phyloP scores from a whole-genome alignment of 148 eudicot species.

The Nepenthes gracilis region DNA sequence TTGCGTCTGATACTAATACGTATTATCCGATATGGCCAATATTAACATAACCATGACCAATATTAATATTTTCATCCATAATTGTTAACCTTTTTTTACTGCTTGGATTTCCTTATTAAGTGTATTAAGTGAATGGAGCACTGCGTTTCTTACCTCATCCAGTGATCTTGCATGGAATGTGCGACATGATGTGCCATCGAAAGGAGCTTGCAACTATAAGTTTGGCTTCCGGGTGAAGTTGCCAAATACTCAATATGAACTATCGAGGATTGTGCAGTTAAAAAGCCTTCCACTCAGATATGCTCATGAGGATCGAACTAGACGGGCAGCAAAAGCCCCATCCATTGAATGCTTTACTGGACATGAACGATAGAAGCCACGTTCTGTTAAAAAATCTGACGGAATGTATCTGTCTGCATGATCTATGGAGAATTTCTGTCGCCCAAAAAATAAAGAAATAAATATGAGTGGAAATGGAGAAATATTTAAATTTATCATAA shows the following conservation, averaged over 20 bases:
- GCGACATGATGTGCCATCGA: no score
- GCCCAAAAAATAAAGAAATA: conserved; percentile 4
- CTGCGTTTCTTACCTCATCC: no score
- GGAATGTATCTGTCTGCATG: conserved; percentile 49
- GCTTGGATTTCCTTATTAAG: no score
- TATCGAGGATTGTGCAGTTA: not conserved
- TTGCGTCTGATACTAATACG: no score
- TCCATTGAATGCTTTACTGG: conserved; percentile 86
- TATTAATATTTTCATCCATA: no score
- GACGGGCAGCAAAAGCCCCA: conserved; percentile 97
- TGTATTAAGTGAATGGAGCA: no score
- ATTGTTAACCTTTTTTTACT: no score
- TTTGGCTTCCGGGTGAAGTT: not conserved
- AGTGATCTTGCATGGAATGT: no score
- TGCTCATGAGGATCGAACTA: conserved; percentile 24
- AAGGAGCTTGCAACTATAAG: no score
- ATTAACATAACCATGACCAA: no score
- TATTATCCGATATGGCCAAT: no score
- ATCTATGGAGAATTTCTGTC: conserved; percentile 69
- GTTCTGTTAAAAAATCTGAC: conserved; percentile 42
- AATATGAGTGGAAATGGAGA: not conserved
- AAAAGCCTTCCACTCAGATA: not conserved
- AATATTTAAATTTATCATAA: not conserved
- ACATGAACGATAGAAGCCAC: conserved; percentile 69
- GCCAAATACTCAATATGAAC: not conserved